Conservation (phyloP, 805 yeast genomes). For the Zygoascus flipseniorum region DNA sequence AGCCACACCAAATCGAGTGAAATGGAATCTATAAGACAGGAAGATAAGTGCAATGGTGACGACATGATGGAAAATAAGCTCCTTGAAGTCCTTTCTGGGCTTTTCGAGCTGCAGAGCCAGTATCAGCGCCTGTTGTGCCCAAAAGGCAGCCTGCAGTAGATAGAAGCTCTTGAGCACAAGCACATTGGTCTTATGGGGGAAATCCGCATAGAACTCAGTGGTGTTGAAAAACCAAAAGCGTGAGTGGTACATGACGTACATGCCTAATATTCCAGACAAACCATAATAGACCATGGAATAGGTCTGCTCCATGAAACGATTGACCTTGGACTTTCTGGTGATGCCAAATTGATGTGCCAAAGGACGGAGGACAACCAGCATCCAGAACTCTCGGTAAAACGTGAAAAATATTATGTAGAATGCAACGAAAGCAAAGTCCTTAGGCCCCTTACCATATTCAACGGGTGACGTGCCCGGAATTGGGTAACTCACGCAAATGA, state of each 20-base stretch:
- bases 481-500: slow-evolving; percentile 59
- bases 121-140: slow-evolving; percentile 93
- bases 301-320: slow-evolving; percentile 88
- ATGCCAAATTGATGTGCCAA: slow-evolving; percentile 50
- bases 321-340: slow-evolving; percentile 44
- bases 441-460: slow-evolving; percentile 78
- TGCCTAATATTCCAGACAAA: slow-evolving; percentile 73
- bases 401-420: slow-evolving; percentile 84
- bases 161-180: slow-evolving; percentile 71
- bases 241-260: slow-evolving; percentile 74
- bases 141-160: slow-evolving; percentile 88
- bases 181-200: slow-evolving; percentile 76
- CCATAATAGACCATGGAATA: slow-evolving; percentile 79
- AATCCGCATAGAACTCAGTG: slow-evolving; percentile 63
- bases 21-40: slow-evolving; percentile 86
- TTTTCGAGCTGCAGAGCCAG: slow-evolving; percentile 79
- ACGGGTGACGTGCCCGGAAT: slow-evolving; percentile 43
- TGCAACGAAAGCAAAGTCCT: slow-evolving; percentile 71
- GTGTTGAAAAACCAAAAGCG: slow-evolving; percentile 91
- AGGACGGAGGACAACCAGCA: slow-evolving; percentile 77
- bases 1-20: slow-evolving; percentile 90
- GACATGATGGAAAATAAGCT: slow-evolving; percentile 86
- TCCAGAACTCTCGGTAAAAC: slow-evolving; percentile 79
- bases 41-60: slow-evolving; percentile 82
- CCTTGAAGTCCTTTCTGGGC: slow-evolving; percentile 90